Base-by-base conservation (phyloP, 108 stramenopile genomes). In the Epithemia pelagica region DNA sequence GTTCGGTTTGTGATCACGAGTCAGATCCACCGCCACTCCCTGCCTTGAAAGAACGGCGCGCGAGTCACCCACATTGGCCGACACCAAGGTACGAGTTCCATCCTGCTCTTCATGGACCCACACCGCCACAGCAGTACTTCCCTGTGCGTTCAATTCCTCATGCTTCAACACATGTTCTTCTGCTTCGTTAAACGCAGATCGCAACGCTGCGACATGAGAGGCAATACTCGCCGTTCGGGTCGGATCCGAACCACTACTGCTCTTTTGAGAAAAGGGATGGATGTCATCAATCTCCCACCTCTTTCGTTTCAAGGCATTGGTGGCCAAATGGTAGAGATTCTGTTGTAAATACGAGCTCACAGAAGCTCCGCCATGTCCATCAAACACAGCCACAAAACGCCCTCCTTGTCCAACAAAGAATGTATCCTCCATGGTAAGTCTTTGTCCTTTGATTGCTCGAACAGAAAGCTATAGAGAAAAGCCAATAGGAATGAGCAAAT, bases 61-160 rank as follows among this genome's bases (percentile, higher is more conserved):
- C 28, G 94, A 95, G 71, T 98, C 97, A 0, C 99, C 99, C 19
- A 97, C 87, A 68, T 98, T 99, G 18, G 97, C 99, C 32, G 91
- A 80, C 30, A 93, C 54, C 0, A 99, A 70, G 8, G 94, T 89
- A 28, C 87, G 77, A 27, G 69, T 28, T n/a, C 83, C 86, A 62
- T 89, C 79, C 65, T 73, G 58, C 19, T 73, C 78, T 62, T 81
- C 83, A 66, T 94, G 92, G 25, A 96, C 32, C 52, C 93, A 56
- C 27, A 88, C 89, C 25, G 89, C 95, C 18, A 97, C 92, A 27
- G 96, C 94, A 2, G 98, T 99, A 71, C 94, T 95, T 58, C 98
- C 94, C 71, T 88, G 86, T 62, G 87, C 86, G 32, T 86, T 75
- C 51, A 77, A 84, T 59, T 82, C 79, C 27, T 84, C 81, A 20